phyloP scores from a whole-genome alignment of 495 filamentous ascomycete genomes.

The Hypoxylon fuscum region DNA sequence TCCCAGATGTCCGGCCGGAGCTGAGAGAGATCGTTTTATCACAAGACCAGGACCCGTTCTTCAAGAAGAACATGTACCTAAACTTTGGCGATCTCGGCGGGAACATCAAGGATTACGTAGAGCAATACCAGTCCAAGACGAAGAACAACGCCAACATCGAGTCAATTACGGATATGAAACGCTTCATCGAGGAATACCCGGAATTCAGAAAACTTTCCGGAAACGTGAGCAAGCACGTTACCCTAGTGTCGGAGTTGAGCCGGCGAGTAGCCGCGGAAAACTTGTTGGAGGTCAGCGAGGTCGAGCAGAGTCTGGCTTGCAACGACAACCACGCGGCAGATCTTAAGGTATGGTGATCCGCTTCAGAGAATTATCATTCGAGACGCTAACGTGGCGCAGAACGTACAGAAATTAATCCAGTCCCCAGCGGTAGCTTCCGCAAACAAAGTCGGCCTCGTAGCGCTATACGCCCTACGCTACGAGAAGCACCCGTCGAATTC shows the following conservation, averaged over 20 bases:
- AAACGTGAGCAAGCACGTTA: slow-evolving; percentile 98
- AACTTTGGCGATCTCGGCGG: slow-evolving; percentile 98
- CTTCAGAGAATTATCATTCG: neutral
- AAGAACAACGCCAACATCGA: slow-evolving; percentile 94
- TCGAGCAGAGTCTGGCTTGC: slow-evolving; percentile 96
- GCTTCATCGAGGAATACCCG: slow-evolving; percentile 97
- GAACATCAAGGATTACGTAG: slow-evolving; percentile 98
- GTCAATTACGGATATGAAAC: slow-evolving; percentile 97
- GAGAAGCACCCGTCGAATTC: slow-evolving; percentile 82
- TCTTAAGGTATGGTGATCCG: slow-evolving; percentile 68
- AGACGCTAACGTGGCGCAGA: slow-evolving; percentile 57
- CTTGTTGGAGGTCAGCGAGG: slow-evolving; percentile 90
- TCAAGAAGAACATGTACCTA: slow-evolving; percentile 99
- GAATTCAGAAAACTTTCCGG: slow-evolving; percentile 96
- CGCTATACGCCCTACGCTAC: slow-evolving; percentile 92
- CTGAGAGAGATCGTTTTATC: slow-evolving; percentile 95
- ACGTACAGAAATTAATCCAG: slow-evolving; percentile 83
- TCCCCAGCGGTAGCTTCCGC: slow-evolving; percentile 74
- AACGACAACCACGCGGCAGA: slow-evolving; percentile 92
- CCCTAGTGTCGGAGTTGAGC: slow-evolving; percentile 91
- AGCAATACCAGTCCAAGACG: slow-evolving; percentile 95
- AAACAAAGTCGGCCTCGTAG: slow-evolving; percentile 86
- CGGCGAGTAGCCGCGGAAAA: slow-evolving; percentile 83
- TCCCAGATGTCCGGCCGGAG: slow-evolving; percentile 89
- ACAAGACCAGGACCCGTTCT: slow-evolving; percentile 98